Base-by-base conservation (phyloP, 169 alveolate genomes). In the Cryptosporidium ubiquitum region DNA sequence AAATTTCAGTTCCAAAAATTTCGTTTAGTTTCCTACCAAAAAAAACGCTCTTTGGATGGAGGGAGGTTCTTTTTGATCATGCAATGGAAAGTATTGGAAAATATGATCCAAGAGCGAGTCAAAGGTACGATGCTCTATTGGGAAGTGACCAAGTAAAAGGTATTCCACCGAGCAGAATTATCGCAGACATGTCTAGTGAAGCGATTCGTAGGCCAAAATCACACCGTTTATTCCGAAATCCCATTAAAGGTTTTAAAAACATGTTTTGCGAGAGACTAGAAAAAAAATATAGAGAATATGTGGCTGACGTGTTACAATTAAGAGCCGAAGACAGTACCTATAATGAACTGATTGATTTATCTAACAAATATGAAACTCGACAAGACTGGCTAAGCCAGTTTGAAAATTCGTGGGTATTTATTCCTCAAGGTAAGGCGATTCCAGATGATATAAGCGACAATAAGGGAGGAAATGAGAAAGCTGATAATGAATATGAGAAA, bases 81-180 rank as follows among this genome's bases (percentile, higher is more conserved):
- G 89, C 79, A 39, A 64, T 79, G 35, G 89, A 79, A 9, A 79
- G 58, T 12, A 60, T 79, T 31, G 89, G 89, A 1, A 79, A 64
- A 64, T 79, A 79, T 58, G 89, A 79, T 64, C 89, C 58, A 29
- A 79, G 89, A 79, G 89, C 89, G 6, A 71, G 85, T 6, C 33
- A 79, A 23, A 79, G 64, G 33, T 79, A 29, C 51, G 89, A 66
- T 26, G 18, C 26, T 20, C 37, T 37, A 29, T 20, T 42, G 0
- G 89, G 75, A 12, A 29, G 74, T 20, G 89, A 79, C 7, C 70
- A 60, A 37, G 20, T 79, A 39, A 37, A 61, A 31, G 89, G 89
- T 3, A 61, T 79, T 44, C 89, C 89, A 26, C 89, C 89, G 5
- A 60, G 68, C 37, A 58, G 75, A 61, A 79, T 79, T 39, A 79